These are phyloP conservation scores for Paracoccidioides lutzii DNA, from an alignment of 2,329 filamentous ascomycete species.

Conservation along the genomic window DNA sequence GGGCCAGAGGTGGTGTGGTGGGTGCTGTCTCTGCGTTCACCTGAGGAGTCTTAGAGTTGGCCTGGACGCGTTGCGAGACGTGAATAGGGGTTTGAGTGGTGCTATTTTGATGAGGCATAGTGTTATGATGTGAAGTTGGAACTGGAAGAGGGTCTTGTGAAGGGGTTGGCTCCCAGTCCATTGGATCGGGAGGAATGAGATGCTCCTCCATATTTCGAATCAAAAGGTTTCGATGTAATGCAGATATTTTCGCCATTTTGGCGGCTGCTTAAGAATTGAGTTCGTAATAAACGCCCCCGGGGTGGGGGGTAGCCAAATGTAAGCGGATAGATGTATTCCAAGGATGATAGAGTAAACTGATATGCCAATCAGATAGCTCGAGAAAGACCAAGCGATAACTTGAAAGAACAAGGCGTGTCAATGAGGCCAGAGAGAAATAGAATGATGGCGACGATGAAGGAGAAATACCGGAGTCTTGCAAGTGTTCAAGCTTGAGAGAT, in stretches of 20 bases:
- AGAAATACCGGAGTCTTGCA: neutral
- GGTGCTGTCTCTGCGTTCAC: no score
- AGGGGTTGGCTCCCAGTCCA: slow-evolving; percentile 6
- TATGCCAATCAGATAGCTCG: neutral
- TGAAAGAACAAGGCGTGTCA: neutral
- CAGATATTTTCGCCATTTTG: neutral
- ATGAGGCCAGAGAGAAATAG: no score
- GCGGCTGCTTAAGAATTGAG: neutral
- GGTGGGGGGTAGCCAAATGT: neutral
- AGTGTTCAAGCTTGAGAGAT: neutral
- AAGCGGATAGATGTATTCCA: neutral
- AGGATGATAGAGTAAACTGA: neutral
- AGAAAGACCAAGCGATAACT: neutral
- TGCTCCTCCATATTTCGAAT: neutral
- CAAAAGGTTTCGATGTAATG: neutral
- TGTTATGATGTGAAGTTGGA: neutral
- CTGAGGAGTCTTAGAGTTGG: no score
- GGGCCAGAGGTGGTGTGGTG: no score
- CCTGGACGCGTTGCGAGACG: no score
- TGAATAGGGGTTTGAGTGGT: neutral
- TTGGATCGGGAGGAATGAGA: neutral
- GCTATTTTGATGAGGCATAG: neutral
- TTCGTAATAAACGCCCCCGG: neutral
- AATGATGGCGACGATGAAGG: no score
- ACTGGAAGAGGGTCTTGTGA: neutral